Evolutionary conservation across 441 rosid genomes (phyloP).

Genomic region (Eutrema salsugineum): DNA sequence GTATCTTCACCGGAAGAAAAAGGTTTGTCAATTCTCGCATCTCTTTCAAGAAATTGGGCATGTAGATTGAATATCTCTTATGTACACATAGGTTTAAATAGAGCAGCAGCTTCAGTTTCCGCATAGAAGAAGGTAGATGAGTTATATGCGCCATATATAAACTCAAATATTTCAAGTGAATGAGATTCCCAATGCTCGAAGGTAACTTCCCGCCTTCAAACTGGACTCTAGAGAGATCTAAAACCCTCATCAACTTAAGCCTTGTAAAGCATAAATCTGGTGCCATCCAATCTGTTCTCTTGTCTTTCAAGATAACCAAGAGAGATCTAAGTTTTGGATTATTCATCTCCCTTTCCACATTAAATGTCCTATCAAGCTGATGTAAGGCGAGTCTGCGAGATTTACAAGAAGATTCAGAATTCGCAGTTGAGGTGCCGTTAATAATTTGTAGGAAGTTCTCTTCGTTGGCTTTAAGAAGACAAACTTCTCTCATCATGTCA

Average conservation of each 20-base stretch:
- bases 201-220: not conserved
- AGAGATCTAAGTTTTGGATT: not conserved
- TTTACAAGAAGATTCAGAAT: not conserved
- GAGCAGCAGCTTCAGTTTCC: not conserved
- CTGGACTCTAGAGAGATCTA: not conserved
- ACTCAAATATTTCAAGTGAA: not conserved
- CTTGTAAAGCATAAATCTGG: no score
- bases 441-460: conserved; percentile 1
- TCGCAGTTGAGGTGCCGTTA: not conserved
- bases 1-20: not conserved
- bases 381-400: not conserved
- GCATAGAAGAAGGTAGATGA: not conserved
- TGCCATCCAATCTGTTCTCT: no score
- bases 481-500: conserved; percentile 13
- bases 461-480: not conserved
- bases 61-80: not conserved
- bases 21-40: conserved; percentile 3
- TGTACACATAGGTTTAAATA: not conserved
- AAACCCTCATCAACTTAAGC: not conserved
- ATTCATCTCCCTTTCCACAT: not conserved
- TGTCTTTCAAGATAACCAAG: no score
- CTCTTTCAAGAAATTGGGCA: conserved; percentile 10
- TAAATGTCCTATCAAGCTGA: no score
- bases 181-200: not conserved
- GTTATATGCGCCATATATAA: not conserved